These are phyloP conservation scores for Didymella segeticola DNA, from an alignment of 2,329 filamentous ascomycete genomes.

Conservation along the genomic window DNA sequence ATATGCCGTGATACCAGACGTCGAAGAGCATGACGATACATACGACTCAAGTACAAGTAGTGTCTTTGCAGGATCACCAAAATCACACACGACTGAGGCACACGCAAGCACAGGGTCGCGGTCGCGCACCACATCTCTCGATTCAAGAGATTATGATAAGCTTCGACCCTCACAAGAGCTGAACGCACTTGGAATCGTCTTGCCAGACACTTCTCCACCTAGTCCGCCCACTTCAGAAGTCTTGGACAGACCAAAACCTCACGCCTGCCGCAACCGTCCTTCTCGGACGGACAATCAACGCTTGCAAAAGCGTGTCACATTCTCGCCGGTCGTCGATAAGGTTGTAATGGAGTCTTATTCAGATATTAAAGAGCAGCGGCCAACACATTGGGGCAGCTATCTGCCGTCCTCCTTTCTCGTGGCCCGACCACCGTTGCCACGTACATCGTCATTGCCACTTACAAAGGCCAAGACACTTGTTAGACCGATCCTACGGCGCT, in stretches of 20 bases:
- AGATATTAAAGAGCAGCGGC: not conserved
- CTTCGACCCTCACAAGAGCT: not conserved
- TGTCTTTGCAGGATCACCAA: not conserved
- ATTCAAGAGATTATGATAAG: not conserved
- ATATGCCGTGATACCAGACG: not conserved
- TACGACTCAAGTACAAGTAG: not conserved
- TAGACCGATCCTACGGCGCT: constrained; percentile 6
- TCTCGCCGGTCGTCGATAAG: constrained; percentile 12
- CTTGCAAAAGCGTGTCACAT: constrained; percentile 4
- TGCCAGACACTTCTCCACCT: not conserved
- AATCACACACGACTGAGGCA: not conserved
- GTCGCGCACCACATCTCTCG: not conserved
- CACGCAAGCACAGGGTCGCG: not conserved
- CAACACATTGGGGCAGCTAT: constrained; percentile 2
- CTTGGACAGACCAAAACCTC: not conserved
- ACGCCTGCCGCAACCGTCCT: too few species aligned
- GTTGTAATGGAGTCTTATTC: not conserved
- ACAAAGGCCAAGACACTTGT: not conserved
- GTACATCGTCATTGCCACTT: not conserved
- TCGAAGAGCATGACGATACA: not conserved
- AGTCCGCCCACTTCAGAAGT: not conserved
- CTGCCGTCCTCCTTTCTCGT: constrained; percentile 12
- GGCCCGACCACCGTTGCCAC: not conserved
- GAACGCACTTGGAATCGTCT: constrained; percentile 12
- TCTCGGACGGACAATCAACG: not conserved